These are phyloP conservation scores for Kodamaea arcana DNA, from an alignment of 1,139 yeast species.

Conservation along the genomic window DNA sequence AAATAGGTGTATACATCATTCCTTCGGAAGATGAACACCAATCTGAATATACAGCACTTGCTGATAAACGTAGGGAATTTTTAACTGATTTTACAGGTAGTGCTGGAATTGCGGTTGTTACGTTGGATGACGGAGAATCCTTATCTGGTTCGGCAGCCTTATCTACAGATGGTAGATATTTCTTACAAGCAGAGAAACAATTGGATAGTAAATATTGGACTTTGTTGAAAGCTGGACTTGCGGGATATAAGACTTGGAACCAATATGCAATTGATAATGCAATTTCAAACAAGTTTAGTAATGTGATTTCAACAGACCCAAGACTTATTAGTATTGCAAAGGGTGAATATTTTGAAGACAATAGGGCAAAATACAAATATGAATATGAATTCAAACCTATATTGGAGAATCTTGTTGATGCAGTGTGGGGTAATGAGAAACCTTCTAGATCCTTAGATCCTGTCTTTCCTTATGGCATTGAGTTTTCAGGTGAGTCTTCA, in stretches of 20 bases:
- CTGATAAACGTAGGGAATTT: slow-evolving; percentile 49
- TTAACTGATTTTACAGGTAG: slow-evolving; percentile 55
- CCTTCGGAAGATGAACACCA: slow-evolving; percentile 63
- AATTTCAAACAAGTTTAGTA: slow-evolving; percentile 26
- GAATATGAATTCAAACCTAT: slow-evolving; percentile 31
- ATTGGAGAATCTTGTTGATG: slow-evolving; percentile 33
- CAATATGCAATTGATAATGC: slow-evolving; percentile 37
- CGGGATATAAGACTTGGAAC: slow-evolving; percentile 36
- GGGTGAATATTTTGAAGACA: slow-evolving; percentile 33
- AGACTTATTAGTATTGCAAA: slow-evolving; percentile 28
- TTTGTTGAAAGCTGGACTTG: slow-evolving; percentile 36
- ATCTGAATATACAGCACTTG: slow-evolving; percentile 48
- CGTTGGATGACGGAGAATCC: slow-evolving; percentile 30
- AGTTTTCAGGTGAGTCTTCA: slow-evolving; percentile 44
- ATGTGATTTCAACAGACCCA: slow-evolving; percentile 40
- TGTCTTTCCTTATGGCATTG: slow-evolving; percentile 33
- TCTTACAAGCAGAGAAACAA: slow-evolving; percentile 44
- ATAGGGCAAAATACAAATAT: slow-evolving; percentile 17
- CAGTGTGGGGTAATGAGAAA: slow-evolving; percentile 37
- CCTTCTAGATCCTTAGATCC: slow-evolving; percentile 39
- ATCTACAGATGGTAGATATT: slow-evolving; percentile 58
- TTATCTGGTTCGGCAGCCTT: slow-evolving; percentile 42
- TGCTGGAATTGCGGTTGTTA: slow-evolving; percentile 52
- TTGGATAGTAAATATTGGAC: slow-evolving; percentile 33
- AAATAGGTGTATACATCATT: slow-evolving; percentile 48